Evolutionary conservation across 2,329 filamentous ascomycete genomes (phyloP).

Genomic region (Cercospora berteroae): DNA sequence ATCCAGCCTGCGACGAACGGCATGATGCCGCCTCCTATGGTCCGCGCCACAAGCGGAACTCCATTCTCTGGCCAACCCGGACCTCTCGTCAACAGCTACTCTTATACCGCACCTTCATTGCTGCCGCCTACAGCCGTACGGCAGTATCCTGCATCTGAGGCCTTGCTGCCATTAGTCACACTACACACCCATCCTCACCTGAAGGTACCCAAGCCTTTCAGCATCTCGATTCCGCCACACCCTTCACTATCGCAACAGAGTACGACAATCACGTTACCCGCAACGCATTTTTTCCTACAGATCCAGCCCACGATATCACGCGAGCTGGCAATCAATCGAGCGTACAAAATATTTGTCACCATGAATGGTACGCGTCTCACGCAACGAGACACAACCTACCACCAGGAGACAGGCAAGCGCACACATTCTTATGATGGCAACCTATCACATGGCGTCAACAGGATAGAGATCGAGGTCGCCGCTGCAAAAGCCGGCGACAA

Average conservation of each 20-base stretch:
- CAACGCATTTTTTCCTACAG: constrained; percentile 67
- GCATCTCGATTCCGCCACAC: constrained; percentile 64
- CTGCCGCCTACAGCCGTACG: constrained; percentile 37
- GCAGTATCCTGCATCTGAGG: constrained; percentile 50
- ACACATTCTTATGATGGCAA: constrained; percentile 73
- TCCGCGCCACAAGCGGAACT: constrained; percentile 32
- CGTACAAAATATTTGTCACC: constrained; percentile 74
- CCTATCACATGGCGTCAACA: constrained; percentile 70
- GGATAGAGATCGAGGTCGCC: constrained; percentile 74
- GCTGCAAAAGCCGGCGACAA: constrained; percentile 52
- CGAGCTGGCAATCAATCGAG: constrained; percentile 60
- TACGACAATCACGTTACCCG: constrained; percentile 67
- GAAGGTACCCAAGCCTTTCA: constrained; percentile 54
- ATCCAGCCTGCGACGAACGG: constrained; percentile 27
- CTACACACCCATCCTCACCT: constrained; percentile 68
- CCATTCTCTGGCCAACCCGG: constrained; percentile 26
- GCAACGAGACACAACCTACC: constrained; percentile 47
- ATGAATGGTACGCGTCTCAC: constrained; percentile 64
- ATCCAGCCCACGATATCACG: constrained; percentile 64
- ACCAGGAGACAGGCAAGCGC: constrained; percentile 38
- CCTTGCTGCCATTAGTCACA: constrained; percentile 65
- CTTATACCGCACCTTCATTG: constrained; percentile 37
- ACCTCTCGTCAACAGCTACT: constrained; percentile 30
- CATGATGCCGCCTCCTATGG: constrained; percentile 35
- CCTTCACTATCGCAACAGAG: constrained; percentile 67